Conservation (phyloP, 106 monocot species). For the Acanthochlamys bracteata region DNA sequence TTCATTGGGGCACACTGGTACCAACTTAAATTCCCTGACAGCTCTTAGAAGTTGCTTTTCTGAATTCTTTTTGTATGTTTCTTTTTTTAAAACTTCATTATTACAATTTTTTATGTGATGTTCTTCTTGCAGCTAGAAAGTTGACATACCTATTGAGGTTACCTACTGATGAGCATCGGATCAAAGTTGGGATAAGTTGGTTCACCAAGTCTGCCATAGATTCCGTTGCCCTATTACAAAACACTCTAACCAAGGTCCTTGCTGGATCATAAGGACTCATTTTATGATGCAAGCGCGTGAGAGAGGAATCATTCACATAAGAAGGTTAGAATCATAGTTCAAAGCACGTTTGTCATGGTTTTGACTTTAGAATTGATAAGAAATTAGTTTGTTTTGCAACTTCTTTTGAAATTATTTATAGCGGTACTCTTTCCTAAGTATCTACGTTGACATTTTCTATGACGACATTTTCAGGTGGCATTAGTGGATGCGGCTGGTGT, state of each 20-base stretch:
- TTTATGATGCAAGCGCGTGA: no score
- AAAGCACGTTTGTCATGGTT: no score
- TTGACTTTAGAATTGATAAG: no score
- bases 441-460: no score
- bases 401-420: no score
- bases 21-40: neutral
- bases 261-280: conserved; percentile 19
- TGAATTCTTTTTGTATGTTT: neutral
- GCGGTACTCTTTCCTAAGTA: no score
- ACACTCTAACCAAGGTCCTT: conserved; percentile 29
- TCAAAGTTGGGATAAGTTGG: conserved; percentile 94
- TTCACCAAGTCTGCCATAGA: conserved; percentile 68
- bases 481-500: no score
- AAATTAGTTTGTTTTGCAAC: no score
- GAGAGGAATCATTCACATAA: no score
- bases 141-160: conserved; percentile 62
- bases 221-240: conserved; percentile 57
- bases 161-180: conserved; percentile 84
- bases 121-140: conserved; percentile 67
- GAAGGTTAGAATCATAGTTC: no score
- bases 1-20: conserved; percentile 81
- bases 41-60: no score
- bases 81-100: neutral
- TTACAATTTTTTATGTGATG: neutral
- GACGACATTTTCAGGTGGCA: no score